phyloP scores from a whole-genome alignment of 75 land plant species.

The Cryptomeria japonica region DNA sequence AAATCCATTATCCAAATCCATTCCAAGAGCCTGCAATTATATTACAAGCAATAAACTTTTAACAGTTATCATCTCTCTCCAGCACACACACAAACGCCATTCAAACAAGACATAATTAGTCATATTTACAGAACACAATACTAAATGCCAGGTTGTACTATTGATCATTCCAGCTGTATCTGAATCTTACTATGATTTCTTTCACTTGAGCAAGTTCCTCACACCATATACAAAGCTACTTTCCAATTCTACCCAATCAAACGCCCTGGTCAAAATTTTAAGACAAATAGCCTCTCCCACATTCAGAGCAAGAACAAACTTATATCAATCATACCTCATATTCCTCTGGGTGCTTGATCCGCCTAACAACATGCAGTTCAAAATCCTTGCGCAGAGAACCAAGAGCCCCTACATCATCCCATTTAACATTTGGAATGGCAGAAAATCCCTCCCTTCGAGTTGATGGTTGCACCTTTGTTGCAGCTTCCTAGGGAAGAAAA shows the following conservation, averaged over 20 bases:
- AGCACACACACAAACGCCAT: neutral
- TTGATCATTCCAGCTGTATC: neutral
- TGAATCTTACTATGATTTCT: neutral
- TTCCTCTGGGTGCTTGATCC: slow-evolving; percentile 79
- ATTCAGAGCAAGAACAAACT: neutral
- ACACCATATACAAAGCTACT: neutral
- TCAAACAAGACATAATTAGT: neutral
- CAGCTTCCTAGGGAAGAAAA: slow-evolving; percentile 60
- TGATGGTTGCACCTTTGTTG: slow-evolving; percentile 68
- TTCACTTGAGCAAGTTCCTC: neutral
- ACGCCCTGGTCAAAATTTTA: neutral
- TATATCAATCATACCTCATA: slow-evolving; percentile 63
- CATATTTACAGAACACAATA: neutral
- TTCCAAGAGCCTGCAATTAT: slow-evolving; percentile 62
- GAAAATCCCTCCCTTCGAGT: slow-evolving; percentile 92
- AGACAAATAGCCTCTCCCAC: neutral
- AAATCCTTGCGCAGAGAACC: slow-evolving; percentile 62
- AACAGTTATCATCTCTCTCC: neutral
- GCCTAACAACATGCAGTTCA: slow-evolving; percentile 67
- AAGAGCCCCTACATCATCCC: slow-evolving; percentile 98
- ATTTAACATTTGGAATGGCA: slow-evolving; percentile 76
- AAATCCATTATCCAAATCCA: slow-evolving; percentile 81
- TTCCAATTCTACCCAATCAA: neutral
- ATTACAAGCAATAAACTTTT: neutral
- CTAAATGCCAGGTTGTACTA: neutral